phyloP scores from a whole-genome alignment of 352 stramenopile genomes.

The Globisporangium parvum region DNA sequence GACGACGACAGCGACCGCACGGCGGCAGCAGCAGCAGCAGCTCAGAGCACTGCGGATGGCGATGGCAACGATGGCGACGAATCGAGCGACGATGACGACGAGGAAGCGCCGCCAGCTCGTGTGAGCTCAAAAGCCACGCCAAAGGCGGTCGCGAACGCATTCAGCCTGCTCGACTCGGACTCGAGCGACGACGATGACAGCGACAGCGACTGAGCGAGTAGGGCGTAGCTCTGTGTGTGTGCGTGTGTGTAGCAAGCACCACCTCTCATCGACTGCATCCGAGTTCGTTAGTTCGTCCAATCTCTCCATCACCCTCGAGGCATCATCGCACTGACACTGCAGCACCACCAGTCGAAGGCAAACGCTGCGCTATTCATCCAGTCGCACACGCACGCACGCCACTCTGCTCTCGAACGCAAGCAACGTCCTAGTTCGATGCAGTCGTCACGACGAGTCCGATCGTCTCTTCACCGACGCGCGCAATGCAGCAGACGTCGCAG shows the following conservation, averaged over 20 bases:
- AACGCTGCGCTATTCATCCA: background rate
- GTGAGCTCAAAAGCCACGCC: background rate
- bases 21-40: no score
- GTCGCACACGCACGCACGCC: background rate
- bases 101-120: conserved; percentile 1
- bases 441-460: conserved; percentile 91
- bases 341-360: no score
- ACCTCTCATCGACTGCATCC: no score
- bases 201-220: background rate
- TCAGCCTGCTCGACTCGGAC: conserved; percentile 78
- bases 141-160: conserved; percentile 62
- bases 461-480: conserved; percentile 92
- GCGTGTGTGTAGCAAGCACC: no score
- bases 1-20: conserved; percentile 8
- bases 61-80: background rate
- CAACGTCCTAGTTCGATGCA: conserved; percentile 12
- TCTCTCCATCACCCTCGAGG: no score
- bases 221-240: no score
- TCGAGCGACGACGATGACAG: conserved; percentile 73
- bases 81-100: conserved; percentile 4
- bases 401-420: background rate
- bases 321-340: no score
- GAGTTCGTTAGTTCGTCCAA: no score
- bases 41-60: background rate
- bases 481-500: conserved; percentile 92